Conservation (phyloP, 1,139 yeast genomes). For the Protomyces arabidopsidicola region DNA sequence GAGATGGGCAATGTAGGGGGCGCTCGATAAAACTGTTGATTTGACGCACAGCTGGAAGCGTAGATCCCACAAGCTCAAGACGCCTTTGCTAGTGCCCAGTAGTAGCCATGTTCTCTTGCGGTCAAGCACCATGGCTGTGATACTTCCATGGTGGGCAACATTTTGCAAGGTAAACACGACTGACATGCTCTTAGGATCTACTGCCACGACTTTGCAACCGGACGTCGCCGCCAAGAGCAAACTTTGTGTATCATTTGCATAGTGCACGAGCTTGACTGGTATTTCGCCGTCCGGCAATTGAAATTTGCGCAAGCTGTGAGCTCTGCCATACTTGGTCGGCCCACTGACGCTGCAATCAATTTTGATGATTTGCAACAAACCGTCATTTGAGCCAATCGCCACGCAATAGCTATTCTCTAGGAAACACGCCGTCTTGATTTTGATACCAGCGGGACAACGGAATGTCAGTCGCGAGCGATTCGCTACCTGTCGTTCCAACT, state of each 20-base stretch:
- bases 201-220: slow-evolving; percentile 49
- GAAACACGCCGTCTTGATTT: slow-evolving; percentile 44
- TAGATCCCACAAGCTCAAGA: slow-evolving; percentile 74
- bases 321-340: slow-evolving; percentile 39
- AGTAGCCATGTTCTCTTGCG: slow-evolving; percentile 56
- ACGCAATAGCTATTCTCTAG: slow-evolving; percentile 61
- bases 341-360: slow-evolving; percentile 48
- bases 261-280: slow-evolving; percentile 46
- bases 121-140: slow-evolving; percentile 59
- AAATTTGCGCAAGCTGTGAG: slow-evolving; percentile 48
- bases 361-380: slow-evolving; percentile 54
- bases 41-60: slow-evolving; percentile 59
- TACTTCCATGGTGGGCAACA: slow-evolving; percentile 61
- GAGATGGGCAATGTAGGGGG: slow-evolving; percentile 47
- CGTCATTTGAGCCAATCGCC: slow-evolving; percentile 64
- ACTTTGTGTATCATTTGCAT: slow-evolving; percentile 34
- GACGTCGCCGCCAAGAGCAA: slow-evolving; percentile 50
- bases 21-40: slow-evolving; percentile 40
- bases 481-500: slow-evolving; percentile 61
- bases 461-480: slow-evolving; percentile 50
- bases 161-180: slow-evolving; percentile 47
- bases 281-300: slow-evolving; percentile 44
- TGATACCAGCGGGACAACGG: slow-evolving; percentile 35
- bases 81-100: slow-evolving; percentile 70
- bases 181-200: slow-evolving; percentile 61